These are phyloP conservation scores for Sclerotinia borealis DNA, from an alignment of 2,329 filamentous ascomycete genomes.

Conservation along the genomic window DNA sequence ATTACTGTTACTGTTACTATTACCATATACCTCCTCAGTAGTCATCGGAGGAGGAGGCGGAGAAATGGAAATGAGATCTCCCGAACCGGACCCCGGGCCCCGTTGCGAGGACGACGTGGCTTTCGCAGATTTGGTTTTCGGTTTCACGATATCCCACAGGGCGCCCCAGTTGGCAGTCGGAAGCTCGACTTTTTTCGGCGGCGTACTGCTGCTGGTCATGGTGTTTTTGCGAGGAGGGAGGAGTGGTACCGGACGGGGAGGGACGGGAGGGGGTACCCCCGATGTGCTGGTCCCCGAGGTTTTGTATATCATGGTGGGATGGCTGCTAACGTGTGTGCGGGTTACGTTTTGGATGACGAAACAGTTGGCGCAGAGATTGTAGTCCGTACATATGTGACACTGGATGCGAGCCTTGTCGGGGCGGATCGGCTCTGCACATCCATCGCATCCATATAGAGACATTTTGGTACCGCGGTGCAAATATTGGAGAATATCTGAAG, in stretches of 20 bases:
- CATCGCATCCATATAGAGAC: conserved; percentile 8
- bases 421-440: conserved; percentile 4
- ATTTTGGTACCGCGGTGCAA: not conserved
- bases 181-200: conserved; percentile 12
- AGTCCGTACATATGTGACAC: conserved; percentile 9
- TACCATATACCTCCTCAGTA: not conserved
- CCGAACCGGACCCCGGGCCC: not conserved
- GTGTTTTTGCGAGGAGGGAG: conserved; percentile 13
- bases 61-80: not conserved
- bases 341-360: conserved; percentile 22
- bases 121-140: conserved; percentile 17
- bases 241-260: conserved; percentile 15
- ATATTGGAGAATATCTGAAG: not conserved
- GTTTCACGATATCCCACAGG: conserved; percentile 26
- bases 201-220: not conserved
- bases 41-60: no score
- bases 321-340: conserved; percentile 12
- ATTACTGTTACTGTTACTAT: not conserved
- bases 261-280: conserved; percentile 15
- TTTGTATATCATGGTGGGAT: conserved; percentile 19
- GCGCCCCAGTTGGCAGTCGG: conserved; percentile 26
- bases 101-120: not conserved
- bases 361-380: conserved; percentile 27
- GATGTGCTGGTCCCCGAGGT: conserved; percentile 15
- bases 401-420: conserved; percentile 7